A percentile compares a stretch with the other conserved stretches of the same genome.
Conservation (phyloP, 2,329 filamentous ascomycete genomes). For the Penicillium occitanis region DNA sequence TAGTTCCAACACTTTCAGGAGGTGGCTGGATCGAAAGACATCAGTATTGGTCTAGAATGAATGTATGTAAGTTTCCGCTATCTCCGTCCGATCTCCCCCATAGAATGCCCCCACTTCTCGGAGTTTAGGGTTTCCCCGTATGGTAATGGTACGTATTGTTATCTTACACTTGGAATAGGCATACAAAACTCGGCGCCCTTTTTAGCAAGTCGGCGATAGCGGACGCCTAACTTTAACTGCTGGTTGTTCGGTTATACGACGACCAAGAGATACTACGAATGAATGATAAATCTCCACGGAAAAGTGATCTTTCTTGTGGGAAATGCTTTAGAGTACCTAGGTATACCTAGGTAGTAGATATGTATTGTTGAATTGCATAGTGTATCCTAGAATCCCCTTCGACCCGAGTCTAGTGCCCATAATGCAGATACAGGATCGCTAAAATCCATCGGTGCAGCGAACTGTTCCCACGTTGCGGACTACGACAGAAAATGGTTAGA, state of each 20-base stretch:
- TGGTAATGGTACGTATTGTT: not conserved
- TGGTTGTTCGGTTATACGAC: no score
- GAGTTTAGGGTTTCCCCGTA: not conserved
- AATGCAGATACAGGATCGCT: conserved; percentile 3
- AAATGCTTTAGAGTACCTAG: not conserved
- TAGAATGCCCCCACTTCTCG: not conserved
- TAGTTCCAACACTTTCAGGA: not conserved
- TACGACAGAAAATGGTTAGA: not conserved
- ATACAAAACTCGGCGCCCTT: no score
- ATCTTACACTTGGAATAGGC: not conserved
- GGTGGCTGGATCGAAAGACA: no score
- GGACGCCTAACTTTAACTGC: no score
- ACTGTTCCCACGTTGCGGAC: conserved; percentile 3
- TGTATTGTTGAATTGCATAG: not conserved
- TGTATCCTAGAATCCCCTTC: not conserved
- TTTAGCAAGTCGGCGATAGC: no score
- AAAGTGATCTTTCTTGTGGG: not conserved
- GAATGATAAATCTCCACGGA: not conserved
- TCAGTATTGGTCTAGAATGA: not conserved
- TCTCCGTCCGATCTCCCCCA: not conserved
- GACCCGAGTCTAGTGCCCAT: conserved; percentile 1
- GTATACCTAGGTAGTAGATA: no score
- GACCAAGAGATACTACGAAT: not conserved
- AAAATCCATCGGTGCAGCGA: conserved; percentile 7
- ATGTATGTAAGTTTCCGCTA: not conserved